Evolutionary conservation across 495 filamentous ascomycete genomes (phyloP), one percentile per base, ranked within the genome.

Genomic region (Cladorrhinum samala): DNA sequence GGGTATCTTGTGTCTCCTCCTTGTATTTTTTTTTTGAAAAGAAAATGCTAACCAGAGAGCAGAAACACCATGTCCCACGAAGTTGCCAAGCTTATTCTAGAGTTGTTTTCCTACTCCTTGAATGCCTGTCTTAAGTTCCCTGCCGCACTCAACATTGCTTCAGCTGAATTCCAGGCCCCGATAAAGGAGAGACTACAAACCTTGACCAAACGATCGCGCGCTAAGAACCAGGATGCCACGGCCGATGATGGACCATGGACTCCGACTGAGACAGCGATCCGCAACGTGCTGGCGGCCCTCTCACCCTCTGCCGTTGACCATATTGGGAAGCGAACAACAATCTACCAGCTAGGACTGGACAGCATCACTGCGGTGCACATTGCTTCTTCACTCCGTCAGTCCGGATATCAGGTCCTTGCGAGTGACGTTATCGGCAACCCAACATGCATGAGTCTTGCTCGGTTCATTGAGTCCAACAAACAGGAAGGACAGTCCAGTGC

Each of bases 331-430:
- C 59, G 69, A 6, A 79, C 81, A 1, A 87, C 83, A 21, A 89
- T 96, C 20, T 94, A 91, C 61, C 81, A 83, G 55, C 79, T 95
- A 21, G 91, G 92, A 2, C 72, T 96, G 40, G 91, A 97, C 66
- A 94, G 89, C 50, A 89, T 97, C 56, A 87, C 81, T 36, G 86
- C 89, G 0, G 89, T 95, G 51, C 85, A 89, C 52, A 74, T 91
- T 30, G 86, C 86, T 2, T 73, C 79, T 16, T 62, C 77, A 42
- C 77, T 91, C 17, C 81, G 83, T 23, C 76, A 79, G 42, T 61
- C 77, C 51, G 77, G 78, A 0, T 60, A 82, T n/a, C 61, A 68
- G 14, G 67, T 89, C 9, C 70, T 76, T 3, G 81, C 84, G 1
- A 75, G 79, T 21, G 86, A 93, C 58, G 80, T 95, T 25, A 74